Evolutionary conservation across 768 basidiomycete genomes (phyloP).

Genomic region (Nidula microcarpa): DNA sequence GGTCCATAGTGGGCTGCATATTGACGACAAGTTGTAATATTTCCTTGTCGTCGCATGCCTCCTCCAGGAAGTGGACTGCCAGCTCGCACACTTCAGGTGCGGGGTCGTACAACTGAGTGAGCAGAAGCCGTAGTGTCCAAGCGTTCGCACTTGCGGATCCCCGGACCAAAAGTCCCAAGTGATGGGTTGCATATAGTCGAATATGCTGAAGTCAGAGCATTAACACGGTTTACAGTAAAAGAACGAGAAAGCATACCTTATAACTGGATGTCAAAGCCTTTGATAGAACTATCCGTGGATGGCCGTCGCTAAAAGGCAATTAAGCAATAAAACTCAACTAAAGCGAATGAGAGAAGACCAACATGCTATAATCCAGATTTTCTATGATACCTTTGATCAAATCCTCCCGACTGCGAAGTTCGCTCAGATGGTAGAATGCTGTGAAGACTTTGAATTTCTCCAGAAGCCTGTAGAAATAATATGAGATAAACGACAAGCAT

Average conservation of each 20-base stretch:
- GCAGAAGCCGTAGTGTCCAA: slow-evolving; percentile 87
- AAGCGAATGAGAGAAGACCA: slow-evolving; percentile 1
- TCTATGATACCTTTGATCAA: slow-evolving; percentile 89
- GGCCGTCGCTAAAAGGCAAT: slow-evolving; percentile 71
- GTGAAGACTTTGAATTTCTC: slow-evolving; percentile 94
- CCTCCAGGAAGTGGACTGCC: slow-evolving; percentile 86
- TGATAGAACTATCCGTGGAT: slow-evolving; percentile 88
- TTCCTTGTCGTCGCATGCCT: slow-evolving; percentile 82
- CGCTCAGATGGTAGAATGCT: slow-evolving; percentile 92
- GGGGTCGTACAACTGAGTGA: slow-evolving; percentile 96
- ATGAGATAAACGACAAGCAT: background rate
- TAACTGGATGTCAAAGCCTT: slow-evolving; percentile 95
- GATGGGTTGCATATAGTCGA: slow-evolving; percentile 83
- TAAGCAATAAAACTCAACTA: slow-evolving; percentile 5
- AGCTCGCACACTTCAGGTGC: slow-evolving; percentile 86
- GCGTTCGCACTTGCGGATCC: slow-evolving; percentile 60
- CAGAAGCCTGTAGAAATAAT: slow-evolving; percentile 57
- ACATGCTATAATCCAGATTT: slow-evolving; percentile 90
- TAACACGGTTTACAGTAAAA: background rate
- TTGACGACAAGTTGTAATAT: slow-evolving; percentile 88
- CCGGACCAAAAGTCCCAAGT: slow-evolving; percentile 79
- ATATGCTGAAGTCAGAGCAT: slow-evolving; percentile 57
- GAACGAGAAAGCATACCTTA: slow-evolving; percentile 44
- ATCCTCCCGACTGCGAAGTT: slow-evolving; percentile 87
- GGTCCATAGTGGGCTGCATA: slow-evolving; percentile 93